Conservation (phyloP, 1,284 basidiomycete genomes). For the Ganoderma boninense region DNA sequence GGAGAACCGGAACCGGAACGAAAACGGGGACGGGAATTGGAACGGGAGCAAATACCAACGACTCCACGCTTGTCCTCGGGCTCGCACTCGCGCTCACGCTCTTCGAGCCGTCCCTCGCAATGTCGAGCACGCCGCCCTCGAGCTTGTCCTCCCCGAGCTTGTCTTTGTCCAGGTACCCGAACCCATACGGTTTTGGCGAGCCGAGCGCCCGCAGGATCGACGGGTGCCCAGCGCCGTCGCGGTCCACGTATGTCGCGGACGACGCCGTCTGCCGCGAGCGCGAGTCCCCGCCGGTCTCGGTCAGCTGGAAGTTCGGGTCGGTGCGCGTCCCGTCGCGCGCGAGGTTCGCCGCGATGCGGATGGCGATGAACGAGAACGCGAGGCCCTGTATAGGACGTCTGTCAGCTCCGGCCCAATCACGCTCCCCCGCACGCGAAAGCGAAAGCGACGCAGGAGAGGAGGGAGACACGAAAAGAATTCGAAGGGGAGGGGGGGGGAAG, state of each 20-base stretch:
- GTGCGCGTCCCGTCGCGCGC: constrained; percentile 9
- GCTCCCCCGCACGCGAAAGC: too few relatives aligned
- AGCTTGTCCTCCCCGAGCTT: neutral
- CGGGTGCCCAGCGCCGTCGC: neutral
- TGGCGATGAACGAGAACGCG: constrained; percentile 22
- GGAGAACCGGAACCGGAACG: too few relatives aligned
- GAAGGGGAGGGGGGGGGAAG: neutral
- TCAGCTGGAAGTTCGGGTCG: constrained; percentile 15
- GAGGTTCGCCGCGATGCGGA: constrained; percentile 17
- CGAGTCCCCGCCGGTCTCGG: neutral
- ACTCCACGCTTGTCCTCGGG: neutral
- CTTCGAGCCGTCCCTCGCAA: neutral
- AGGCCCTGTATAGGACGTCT: constrained; percentile 7
- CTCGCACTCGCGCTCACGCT: neutral
- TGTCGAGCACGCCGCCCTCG: neutral
- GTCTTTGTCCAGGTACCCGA: neutral
- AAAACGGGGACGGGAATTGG: too few relatives aligned
- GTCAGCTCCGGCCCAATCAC: neutral
- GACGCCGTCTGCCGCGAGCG: constrained; percentile 6
- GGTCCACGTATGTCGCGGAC: constrained; percentile 6
- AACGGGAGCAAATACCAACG: neutral
- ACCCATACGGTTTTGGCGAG: neutral
- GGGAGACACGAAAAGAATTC: neutral
- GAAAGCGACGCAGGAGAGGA: neutral
- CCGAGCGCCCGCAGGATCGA: neutral